These are phyloP conservation scores for Coemansia sp. DNA, from an alignment of 192 early-diverging fungal species.

Conservation along the genomic window DNA sequence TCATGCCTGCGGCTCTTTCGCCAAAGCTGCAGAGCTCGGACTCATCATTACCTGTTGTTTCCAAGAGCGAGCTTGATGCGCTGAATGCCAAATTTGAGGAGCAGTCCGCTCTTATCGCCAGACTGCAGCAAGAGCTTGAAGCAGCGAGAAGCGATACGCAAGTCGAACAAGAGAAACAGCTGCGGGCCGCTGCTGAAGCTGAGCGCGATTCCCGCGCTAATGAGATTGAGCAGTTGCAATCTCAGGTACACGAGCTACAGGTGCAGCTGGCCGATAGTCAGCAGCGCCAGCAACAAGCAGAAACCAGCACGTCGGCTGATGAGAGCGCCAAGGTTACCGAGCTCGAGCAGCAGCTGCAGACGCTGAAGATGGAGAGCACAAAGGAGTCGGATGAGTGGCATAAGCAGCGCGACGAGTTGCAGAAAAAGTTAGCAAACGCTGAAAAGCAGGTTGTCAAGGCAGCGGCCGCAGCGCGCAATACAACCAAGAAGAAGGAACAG, in stretches of 20 bases:
- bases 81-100: constrained; percentile 27
- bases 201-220: constrained; percentile 15
- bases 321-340: constrained; percentile 12
- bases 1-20: constrained; percentile 6
- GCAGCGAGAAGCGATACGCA: neutral
- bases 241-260: constrained; percentile 9
- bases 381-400: constrained; percentile 23
- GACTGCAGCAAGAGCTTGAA: constrained; percentile 25
- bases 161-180: constrained; percentile 23
- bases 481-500: constrained; percentile 55
- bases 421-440: constrained; percentile 41
- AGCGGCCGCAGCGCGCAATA: constrained; percentile 46
- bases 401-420: constrained; percentile 31
- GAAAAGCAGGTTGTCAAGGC: constrained; percentile 54
- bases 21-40: constrained; percentile 3
- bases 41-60: constrained; percentile 15
- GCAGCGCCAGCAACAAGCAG: neutral
- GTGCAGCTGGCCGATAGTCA: constrained; percentile 8
- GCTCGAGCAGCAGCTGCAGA: constrained; percentile 31
- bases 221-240: constrained; percentile 20
- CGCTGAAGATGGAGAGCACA: constrained; percentile 17
- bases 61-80: constrained; percentile 34
- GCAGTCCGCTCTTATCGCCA: constrained; percentile 22
- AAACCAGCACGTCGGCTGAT: neutral
- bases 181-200: constrained; percentile 18